phyloP scores from a whole-genome alignment of 2,329 filamentous ascomycete genomes.

The Hypocreales sp. region DNA sequence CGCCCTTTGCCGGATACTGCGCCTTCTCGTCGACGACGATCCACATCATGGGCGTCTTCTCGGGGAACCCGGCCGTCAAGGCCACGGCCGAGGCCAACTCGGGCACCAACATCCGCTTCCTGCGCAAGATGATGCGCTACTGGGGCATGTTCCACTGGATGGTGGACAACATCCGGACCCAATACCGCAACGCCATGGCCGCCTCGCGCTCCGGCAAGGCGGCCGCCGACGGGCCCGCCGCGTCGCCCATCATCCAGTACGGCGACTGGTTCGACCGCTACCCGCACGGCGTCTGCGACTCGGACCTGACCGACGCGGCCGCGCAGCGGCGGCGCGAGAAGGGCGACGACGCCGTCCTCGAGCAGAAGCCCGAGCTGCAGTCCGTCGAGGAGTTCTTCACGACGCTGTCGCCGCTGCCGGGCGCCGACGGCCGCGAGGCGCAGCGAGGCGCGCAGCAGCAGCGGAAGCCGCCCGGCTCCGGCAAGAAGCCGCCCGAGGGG shows the following conservation, averaged over 20 bases:
- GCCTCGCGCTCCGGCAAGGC: slow-evolving; percentile 54
- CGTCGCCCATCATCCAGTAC: slow-evolving; percentile 72
- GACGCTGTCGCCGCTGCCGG: slow-evolving; percentile 52
- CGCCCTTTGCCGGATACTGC: slow-evolving; percentile 88
- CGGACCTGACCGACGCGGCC: slow-evolving; percentile 68
- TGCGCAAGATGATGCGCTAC: slow-evolving; percentile 90
- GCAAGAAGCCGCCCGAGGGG: not conserved
- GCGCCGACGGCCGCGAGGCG: slow-evolving; percentile 24
- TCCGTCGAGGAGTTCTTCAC: slow-evolving; percentile 92
- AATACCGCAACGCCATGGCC: slow-evolving; percentile 75
- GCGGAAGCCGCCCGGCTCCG: slow-evolving; percentile 13
- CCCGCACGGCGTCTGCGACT: slow-evolving; percentile 75
- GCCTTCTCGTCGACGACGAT: slow-evolving; percentile 87
- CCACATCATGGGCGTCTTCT: slow-evolving; percentile 87
- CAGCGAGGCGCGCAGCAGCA: no score
- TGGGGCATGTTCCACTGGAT: slow-evolving; percentile 99
- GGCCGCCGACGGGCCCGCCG: slow-evolving; percentile 26
- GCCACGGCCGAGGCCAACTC: slow-evolving; percentile 69
- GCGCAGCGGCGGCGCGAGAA: slow-evolving; percentile 54
- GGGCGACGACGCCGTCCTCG: slow-evolving; percentile 75
- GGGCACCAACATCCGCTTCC: slow-evolving; percentile 73
- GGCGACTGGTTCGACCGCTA: slow-evolving; percentile 96
- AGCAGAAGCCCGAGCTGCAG: slow-evolving; percentile 79
- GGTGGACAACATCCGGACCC: slow-evolving; percentile 78
- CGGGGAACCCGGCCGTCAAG: slow-evolving; percentile 63